Percentiles rank a stretch among this genome's conserved stretches.
These are phyloP conservation scores for Cocos nucifera DNA, from an alignment of 176 grass and related monocot genomes.

Conservation along the genomic window DNA sequence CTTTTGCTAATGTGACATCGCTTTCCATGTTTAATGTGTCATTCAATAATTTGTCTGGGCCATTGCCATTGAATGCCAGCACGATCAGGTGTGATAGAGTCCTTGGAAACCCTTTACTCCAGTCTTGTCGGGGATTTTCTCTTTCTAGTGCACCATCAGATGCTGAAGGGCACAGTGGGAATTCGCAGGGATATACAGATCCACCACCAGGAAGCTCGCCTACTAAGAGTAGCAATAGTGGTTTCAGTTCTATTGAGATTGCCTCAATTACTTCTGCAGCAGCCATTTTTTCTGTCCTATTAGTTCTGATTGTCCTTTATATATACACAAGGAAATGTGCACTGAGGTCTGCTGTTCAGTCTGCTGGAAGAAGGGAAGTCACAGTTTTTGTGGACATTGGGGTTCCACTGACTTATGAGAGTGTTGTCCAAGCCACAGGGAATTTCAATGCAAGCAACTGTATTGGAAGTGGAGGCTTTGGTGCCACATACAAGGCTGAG, in stretches of 20 bases:
- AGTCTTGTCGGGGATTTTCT: slow-evolving; percentile 2
- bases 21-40: slow-evolving; percentile 7
- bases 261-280: slow-evolving; percentile 7
- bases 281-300: slow-evolving; percentile 6
- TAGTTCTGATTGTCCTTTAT: slow-evolving; percentile 2
- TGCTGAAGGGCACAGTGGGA: background rate
- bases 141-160: background rate
- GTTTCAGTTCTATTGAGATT: slow-evolving; percentile 7
- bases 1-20: slow-evolving; percentile 7
- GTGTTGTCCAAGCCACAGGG: slow-evolving; percentile 1
- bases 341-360: background rate
- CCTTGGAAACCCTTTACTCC: slow-evolving; percentile 7
- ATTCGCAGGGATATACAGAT: background rate
- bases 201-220: background rate
- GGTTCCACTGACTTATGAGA: background rate
- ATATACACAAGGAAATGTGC: slow-evolving; percentile 10
- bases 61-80: slow-evolving; percentile 4
- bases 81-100: slow-evolving; percentile 2
- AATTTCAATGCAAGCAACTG: slow-evolving; percentile 17
- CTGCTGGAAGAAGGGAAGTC: slow-evolving; percentile 11
- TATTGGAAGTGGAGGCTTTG: slow-evolving; percentile 16
- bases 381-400: slow-evolving; percentile 12
- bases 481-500: slow-evolving; percentile 17
- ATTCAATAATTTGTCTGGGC: slow-evolving; percentile 17
- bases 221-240: background rate